Conservation (phyloP, 2,329 filamentous ascomycete genomes). For the Neophaeococcomyces mojaviensis region DNA sequence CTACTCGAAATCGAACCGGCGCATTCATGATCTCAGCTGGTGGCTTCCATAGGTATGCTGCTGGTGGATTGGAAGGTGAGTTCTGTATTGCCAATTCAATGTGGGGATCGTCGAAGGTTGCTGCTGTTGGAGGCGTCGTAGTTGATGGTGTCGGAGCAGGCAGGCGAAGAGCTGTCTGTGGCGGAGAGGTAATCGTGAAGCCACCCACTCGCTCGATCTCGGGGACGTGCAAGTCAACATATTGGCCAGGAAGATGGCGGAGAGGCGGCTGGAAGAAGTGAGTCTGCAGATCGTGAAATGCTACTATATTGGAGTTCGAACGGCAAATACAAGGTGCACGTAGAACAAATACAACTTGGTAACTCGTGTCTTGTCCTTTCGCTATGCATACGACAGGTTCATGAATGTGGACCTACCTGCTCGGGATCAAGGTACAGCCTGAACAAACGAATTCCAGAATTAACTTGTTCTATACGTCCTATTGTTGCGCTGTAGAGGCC, state of each 20-base stretch:
- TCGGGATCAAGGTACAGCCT: slow-evolving; percentile 51
- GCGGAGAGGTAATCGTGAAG: slow-evolving; percentile 79
- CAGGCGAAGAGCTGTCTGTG: slow-evolving; percentile 34
- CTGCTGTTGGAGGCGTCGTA: slow-evolving; percentile 19
- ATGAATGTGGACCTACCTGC: slow-evolving; percentile 23
- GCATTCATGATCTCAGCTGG: slow-evolving; percentile 47
- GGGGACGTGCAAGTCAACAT: slow-evolving; percentile 77
- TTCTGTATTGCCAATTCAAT: slow-evolving; percentile 73
- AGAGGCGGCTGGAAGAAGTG: slow-evolving; percentile 25
- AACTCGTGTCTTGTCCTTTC: no score
- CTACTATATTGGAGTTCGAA: no score
- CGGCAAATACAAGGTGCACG: no score
- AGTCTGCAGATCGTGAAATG: slow-evolving; percentile 42
- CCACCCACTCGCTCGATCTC: slow-evolving; percentile 64
- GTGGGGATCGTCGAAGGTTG: slow-evolving; percentile 38
- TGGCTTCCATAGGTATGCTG: slow-evolving; percentile 66
- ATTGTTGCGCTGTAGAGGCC: slow-evolving; percentile 58
- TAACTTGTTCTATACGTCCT: slow-evolving; percentile 55
- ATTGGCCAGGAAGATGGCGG: slow-evolving; percentile 75
- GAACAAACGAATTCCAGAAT: slow-evolving; percentile 60
- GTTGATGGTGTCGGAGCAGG: slow-evolving; percentile 14
- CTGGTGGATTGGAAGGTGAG: slow-evolving; percentile 62
- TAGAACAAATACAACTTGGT: no score
- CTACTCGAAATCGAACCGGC: slow-evolving; percentile 60
- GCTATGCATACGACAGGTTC: no score